Percentiles rank a stretch among this genome's conserved stretches.
Conservation (phyloP, 2,329 filamentous ascomycete genomes). For the Fusarium mexicanum region DNA sequence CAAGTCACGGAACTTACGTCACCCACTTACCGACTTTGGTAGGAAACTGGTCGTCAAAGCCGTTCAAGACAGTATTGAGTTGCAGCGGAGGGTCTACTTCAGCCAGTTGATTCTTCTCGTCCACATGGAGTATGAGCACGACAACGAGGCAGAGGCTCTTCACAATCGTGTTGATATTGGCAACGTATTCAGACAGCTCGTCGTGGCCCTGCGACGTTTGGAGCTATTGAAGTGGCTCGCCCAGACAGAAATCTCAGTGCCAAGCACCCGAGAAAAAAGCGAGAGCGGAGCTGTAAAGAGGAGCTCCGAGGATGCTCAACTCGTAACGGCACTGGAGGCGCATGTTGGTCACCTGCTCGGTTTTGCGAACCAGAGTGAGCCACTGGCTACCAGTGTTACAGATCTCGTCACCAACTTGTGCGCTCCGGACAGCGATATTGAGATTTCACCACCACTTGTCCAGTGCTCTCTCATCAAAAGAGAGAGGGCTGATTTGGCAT, state of each 20-base stretch:
- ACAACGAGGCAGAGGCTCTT: constrained; percentile 74
- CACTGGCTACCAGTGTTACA: constrained; percentile 69
- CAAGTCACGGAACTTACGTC: constrained; percentile 56
- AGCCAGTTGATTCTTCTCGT: constrained; percentile 85
- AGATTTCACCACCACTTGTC: constrained; percentile 67
- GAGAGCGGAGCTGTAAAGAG: constrained; percentile 52
- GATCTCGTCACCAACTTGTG: constrained; percentile 73
- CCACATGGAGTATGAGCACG: constrained; percentile 86
- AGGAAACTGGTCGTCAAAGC: constrained; percentile 78
- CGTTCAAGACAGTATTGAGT: constrained; percentile 79
- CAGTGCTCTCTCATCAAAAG: constrained; percentile 71
- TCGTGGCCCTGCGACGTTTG: constrained; percentile 76
- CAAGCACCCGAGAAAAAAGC: constrained; percentile 54
- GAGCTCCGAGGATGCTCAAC: constrained; percentile 56
- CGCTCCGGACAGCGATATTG: constrained; percentile 71
- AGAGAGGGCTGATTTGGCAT: constrained; percentile 67
- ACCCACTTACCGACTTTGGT: constrained; percentile 78
- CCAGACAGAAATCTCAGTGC: constrained; percentile 64
- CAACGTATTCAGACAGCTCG: constrained; percentile 73
- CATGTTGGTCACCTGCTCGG: constrained; percentile 72
- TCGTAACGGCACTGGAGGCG: constrained; percentile 68
- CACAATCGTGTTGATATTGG: constrained; percentile 72
- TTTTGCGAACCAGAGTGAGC: constrained; percentile 61
- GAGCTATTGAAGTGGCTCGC: constrained; percentile 79
- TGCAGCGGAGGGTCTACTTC: constrained; percentile 79